Evolutionary conservation across 2,329 filamentous ascomycete species (phyloP).

Genomic region (Cytospora mali): DNA sequence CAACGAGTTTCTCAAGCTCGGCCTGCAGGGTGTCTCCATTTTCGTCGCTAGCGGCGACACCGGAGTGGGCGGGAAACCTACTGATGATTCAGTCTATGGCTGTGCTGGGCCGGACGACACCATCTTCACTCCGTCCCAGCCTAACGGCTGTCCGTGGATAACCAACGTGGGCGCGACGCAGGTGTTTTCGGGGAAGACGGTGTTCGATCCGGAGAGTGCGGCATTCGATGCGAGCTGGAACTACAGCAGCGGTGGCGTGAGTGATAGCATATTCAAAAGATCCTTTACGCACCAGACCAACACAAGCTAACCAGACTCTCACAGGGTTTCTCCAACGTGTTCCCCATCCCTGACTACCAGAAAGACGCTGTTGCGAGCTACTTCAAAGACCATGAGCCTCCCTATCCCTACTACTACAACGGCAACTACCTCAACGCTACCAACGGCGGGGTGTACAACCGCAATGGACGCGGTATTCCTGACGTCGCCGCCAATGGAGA

Average conservation of each 20-base stretch:
- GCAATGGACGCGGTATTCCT: slow-evolving; percentile 34
- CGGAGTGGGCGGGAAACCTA: slow-evolving; percentile 42
- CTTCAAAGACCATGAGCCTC: slow-evolving; percentile 35
- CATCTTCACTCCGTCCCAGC: slow-evolving; percentile 53
- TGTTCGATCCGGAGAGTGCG: slow-evolving; percentile 30
- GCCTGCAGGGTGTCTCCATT: slow-evolving; percentile 50
- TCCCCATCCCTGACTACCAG: slow-evolving; percentile 48
- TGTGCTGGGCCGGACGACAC: slow-evolving; percentile 35
- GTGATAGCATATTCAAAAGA: background rate
- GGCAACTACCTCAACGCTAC: slow-evolving; percentile 28
- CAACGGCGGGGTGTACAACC: slow-evolving; percentile 31
- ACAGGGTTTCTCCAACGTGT: slow-evolving; percentile 52
- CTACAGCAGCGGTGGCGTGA: slow-evolving; percentile 28
- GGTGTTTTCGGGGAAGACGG: slow-evolving; percentile 30
- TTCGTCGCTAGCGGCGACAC: slow-evolving; percentile 52
- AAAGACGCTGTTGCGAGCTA: slow-evolving; percentile 43
- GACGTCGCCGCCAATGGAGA: slow-evolving; percentile 36
- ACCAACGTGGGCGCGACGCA: slow-evolving; percentile 44
- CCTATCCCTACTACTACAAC: slow-evolving; percentile 31
- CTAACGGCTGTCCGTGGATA: slow-evolving; percentile 50
- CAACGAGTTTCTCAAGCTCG: slow-evolving; percentile 56
- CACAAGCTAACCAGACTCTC: background rate
- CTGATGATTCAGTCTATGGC: slow-evolving; percentile 41
- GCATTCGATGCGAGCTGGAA: slow-evolving; percentile 28
- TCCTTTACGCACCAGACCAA: background rate